A percentile compares a stretch with the other conserved stretches of the same genome.
Conservation (phyloP, 192 early-diverging fungal species). For the Geranomyces michiganensis region DNA sequence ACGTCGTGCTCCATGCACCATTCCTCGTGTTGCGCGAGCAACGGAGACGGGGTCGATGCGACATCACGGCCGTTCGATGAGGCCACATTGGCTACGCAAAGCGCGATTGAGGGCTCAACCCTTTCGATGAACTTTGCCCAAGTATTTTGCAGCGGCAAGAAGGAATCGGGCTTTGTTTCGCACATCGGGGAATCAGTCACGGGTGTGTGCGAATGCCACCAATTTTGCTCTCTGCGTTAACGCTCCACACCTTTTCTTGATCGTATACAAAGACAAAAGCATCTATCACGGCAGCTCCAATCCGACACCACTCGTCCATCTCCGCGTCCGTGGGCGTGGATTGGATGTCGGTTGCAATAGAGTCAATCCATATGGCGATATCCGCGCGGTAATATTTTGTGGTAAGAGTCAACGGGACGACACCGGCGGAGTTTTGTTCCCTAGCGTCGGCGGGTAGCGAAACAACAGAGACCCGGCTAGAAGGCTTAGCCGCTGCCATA, state of each 20-base stretch:
- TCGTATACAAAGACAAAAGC: constrained; percentile 67
- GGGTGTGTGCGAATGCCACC: too few species aligned
- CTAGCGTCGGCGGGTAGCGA: too few species aligned
- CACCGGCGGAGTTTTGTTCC: not conserved
- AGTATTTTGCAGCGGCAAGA: constrained; percentile 48
- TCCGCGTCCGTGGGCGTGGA: not conserved
- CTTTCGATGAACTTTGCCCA: constrained; percentile 61
- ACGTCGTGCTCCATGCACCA: constrained; percentile 68
- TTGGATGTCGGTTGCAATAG: constrained; percentile 14
- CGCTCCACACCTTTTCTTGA: constrained; percentile 50
- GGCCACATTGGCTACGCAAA: constrained; percentile 53
- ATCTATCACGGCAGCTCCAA: constrained; percentile 36
- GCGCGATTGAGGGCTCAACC: constrained; percentile 55
- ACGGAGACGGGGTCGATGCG: not conserved
- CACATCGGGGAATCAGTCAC: too few species aligned
- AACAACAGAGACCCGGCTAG: too few species aligned
- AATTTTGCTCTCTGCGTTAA: not conserved
- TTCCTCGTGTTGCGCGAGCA: constrained; percentile 43
- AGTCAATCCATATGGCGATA: constrained; percentile 68
- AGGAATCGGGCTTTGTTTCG: constrained; percentile 53
- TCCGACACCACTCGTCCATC: constrained; percentile 7
- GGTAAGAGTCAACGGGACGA: constrained; percentile 55
- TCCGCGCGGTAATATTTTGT: constrained; percentile 72
- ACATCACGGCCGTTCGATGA: not conserved
- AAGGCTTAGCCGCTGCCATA: too few species aligned